These are phyloP conservation scores for Colletotrichum coccodes DNA, from an alignment of 2,329 filamentous ascomycete genomes.

Conservation along the genomic window DNA sequence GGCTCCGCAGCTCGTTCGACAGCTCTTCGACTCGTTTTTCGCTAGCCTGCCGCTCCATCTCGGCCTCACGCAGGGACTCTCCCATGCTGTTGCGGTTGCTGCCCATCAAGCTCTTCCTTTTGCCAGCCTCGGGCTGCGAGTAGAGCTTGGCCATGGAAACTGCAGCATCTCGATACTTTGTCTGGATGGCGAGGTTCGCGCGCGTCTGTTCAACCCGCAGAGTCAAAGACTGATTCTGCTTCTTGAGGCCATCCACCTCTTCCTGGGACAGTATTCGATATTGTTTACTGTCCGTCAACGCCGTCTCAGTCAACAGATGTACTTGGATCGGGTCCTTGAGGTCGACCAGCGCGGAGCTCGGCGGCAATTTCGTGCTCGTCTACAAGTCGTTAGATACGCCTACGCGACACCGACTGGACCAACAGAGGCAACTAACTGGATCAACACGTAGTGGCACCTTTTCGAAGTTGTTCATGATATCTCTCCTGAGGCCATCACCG, in stretches of 20 bases:
- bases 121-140: slow-evolving; percentile 62
- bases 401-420: neutral
- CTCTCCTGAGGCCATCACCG: slow-evolving; percentile 68
- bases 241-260: slow-evolving; percentile 92
- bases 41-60: slow-evolving; percentile 78
- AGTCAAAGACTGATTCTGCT: slow-evolving; percentile 77
- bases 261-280: slow-evolving; percentile 91
- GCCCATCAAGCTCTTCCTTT: slow-evolving; percentile 59
- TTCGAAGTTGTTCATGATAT: slow-evolving; percentile 64
- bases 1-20: slow-evolving; percentile 79
- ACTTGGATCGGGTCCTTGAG: slow-evolving; percentile 81
- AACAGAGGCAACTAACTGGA: slow-evolving; percentile 57
- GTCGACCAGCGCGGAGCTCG: slow-evolving; percentile 68
- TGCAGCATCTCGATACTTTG: slow-evolving; percentile 93
- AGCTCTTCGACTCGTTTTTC: slow-evolving; percentile 88
- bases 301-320: slow-evolving; percentile 93
- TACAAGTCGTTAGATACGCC: slow-evolving; percentile 41
- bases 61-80: slow-evolving; percentile 68
- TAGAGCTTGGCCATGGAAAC: slow-evolving; percentile 87
- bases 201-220: slow-evolving; percentile 84
- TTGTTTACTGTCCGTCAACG: slow-evolving; percentile 85
- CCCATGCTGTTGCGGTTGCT: slow-evolving; percentile 58
- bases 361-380: slow-evolving; percentile 62
- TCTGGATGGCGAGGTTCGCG: slow-evolving; percentile 87
- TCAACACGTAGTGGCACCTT: slow-evolving; percentile 63